phyloP scores from a whole-genome alignment of 2,329 filamentous ascomycete genomes.

The Lojkania enalia region DNA sequence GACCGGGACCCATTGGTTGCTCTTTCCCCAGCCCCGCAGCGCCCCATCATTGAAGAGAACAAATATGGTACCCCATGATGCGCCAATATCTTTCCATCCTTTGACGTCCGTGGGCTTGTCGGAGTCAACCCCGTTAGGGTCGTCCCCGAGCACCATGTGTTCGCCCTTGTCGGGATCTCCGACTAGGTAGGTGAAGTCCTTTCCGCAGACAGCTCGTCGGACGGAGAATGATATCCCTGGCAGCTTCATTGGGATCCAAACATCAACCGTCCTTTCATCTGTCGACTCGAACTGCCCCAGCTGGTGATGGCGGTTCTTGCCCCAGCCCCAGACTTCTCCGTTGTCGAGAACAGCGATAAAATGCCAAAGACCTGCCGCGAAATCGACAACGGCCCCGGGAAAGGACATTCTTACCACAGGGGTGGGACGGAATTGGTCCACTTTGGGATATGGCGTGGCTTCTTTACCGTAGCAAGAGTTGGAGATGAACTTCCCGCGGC shows the following conservation, averaged over 20 bases:
- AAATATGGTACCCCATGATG: slow-evolving; percentile 83
- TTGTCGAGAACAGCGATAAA: slow-evolving; percentile 72
- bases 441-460: background rate
- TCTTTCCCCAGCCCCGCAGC: slow-evolving; percentile 76
- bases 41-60: slow-evolving; percentile 64
- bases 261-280: background rate
- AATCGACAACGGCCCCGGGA: slow-evolving; percentile 54
- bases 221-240: slow-evolving; percentile 63
- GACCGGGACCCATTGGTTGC: slow-evolving; percentile 82
- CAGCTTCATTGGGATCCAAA: background rate
- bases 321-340: slow-evolving; percentile 86
- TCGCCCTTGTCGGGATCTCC: slow-evolving; percentile 58
- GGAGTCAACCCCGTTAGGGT: slow-evolving; percentile 71
- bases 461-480: background rate
- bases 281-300: slow-evolving; percentile 60
- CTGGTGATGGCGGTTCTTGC: slow-evolving; percentile 83
- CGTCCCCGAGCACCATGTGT: slow-evolving; percentile 69
- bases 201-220: slow-evolving; percentile 71
- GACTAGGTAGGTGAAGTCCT: slow-evolving; percentile 81
- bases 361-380: slow-evolving; percentile 79
- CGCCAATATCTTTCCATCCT: slow-evolving; percentile 69
- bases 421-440: slow-evolving; percentile 1
- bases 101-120: slow-evolving; percentile 57
- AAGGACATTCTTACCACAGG: background rate
- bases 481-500: background rate